These are phyloP conservation scores for Suhomyces bolitotheri DNA, from an alignment of 1,139 yeast species.

Conservation along the genomic window DNA sequence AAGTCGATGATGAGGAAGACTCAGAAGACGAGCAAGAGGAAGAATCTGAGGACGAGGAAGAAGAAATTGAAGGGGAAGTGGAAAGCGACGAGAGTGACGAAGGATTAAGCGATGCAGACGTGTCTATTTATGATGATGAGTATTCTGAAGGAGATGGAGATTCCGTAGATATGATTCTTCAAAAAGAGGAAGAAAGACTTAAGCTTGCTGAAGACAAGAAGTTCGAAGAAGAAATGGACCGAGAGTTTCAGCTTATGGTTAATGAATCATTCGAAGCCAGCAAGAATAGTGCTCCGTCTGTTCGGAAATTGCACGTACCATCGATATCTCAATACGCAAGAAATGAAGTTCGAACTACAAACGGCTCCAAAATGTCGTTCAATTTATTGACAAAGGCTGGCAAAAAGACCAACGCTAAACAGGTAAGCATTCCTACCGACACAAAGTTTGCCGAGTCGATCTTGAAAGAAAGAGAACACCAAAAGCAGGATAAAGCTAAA, in stretches of 20 bases:
- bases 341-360: conserved; percentile 3
- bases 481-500: conserved; percentile 37
- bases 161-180: conserved; percentile 15
- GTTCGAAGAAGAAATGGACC: conserved; percentile 53
- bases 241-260: conserved; percentile 52
- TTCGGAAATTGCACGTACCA: conserved; percentile 24
- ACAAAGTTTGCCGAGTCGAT: conserved; percentile 47
- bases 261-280: conserved; percentile 48
- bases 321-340: conserved; percentile 2
- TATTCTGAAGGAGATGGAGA: conserved; percentile 17
- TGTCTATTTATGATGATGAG: conserved; percentile 18
- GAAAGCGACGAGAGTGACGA: conserved; percentile 17
- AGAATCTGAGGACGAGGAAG: conserved; percentile 18
- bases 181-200: conserved; percentile 31
- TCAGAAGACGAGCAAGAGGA: conserved; percentile 12
- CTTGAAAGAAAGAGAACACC: conserved; percentile 33
- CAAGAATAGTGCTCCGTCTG: conserved; percentile 18
- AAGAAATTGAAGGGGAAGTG: conserved; percentile 15
- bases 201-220: conserved; percentile 42
- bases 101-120: conserved; percentile 18
- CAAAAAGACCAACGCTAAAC: conserved; percentile 45
- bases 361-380: conserved; percentile 38
- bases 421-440: conserved; percentile 49
- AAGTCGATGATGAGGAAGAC: conserved; percentile 13
- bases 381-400: conserved; percentile 55